Evolutionary conservation across 176 grass and related monocot genomes (phyloP), one percentile per base, ranked within the genome.

Genomic region (Lolium rigidum): DNA sequence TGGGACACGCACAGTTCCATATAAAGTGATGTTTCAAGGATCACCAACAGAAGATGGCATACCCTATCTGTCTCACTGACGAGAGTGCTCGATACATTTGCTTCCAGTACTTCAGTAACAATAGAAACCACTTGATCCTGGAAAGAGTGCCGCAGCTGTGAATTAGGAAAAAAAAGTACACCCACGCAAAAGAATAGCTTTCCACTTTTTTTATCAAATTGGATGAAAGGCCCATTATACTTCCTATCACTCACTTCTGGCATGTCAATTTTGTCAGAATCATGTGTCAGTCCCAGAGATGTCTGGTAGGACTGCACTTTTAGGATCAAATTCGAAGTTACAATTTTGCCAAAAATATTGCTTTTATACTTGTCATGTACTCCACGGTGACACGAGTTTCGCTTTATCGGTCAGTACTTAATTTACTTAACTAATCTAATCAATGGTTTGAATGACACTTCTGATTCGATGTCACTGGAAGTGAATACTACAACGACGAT

Each of bases 51-150:
- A 60, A 92, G 26, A 28, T 70, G 48, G 35, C 96, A 95, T 62
- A 95, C 79, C 35, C 66, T 90, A 68, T 85, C 26, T 48, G 7
- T 81, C 68, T 95, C 87, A 1, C 63, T 70, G 50, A 86, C n/a
- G 35, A 98, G 79, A 49, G 65, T 12, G 17, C 76, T 92, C 47
- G 86, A 80, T 57, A 50, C 88, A 89, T 85, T 92, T 77, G 83
- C 86, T 56, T 87, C 88, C 3, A 93, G 76, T 70, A 98, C 55
- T 79, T 94, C 94, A 16, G 91, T 92, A 43, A 98, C 70, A 77
- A 98, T 86, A 86, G 82, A 89, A 94, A 95, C 90, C 17, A 91
- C 90, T 94, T 98, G 94, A 91, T 95, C 92, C 94, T 98, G 70
- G 65, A 89, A 85, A 52, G 41, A 43, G 25, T 51, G 31, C 15